These are phyloP conservation scores for Chlamydomonas applanata DNA, from an alignment of 139 green algal species.

Conservation along the genomic window DNA sequence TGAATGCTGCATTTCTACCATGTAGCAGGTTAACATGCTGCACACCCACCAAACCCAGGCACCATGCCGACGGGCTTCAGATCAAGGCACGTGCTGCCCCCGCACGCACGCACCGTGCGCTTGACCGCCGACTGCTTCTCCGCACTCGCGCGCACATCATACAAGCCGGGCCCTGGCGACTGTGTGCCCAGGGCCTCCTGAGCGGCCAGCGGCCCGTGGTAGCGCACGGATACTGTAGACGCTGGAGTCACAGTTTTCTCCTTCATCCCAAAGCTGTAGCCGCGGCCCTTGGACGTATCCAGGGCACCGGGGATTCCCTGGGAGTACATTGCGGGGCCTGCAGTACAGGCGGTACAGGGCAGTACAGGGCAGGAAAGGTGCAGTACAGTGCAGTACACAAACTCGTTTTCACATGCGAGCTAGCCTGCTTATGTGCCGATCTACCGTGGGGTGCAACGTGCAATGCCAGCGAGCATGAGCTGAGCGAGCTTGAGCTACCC, in stretches of 20 bases:
- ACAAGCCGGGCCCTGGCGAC: conserved; percentile 1
- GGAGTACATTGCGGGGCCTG: too few relatives aligned
- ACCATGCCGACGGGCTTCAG: too few relatives aligned
- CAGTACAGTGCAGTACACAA: neutral
- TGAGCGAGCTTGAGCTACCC: too few relatives aligned
- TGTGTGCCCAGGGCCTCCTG: conserved; percentile 3
- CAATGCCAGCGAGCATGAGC: too few relatives aligned
- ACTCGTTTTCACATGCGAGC: neutral
- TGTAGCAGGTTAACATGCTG: too few relatives aligned
- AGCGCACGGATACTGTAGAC: conserved; percentile 5
- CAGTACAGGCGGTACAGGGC: neutral
- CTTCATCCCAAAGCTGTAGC: conserved; percentile 5
- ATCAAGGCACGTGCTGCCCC: too few relatives aligned
- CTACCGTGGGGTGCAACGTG: neutral
- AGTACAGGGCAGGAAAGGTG: neutral
- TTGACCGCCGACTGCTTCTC: neutral
- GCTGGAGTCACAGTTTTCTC: neutral
- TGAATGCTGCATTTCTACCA: too few relatives aligned
- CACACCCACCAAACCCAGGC: too few relatives aligned
- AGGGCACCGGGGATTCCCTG: too few relatives aligned
- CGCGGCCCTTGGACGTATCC: neutral
- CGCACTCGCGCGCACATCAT: neutral
- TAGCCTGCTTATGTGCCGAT: neutral
- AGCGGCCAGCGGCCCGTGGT: conserved; percentile 8
- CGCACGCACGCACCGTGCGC: neutral